A percentile compares a stretch with the other conserved stretches of the same genome.
phyloP scores from a whole-genome alignment of 2,329 filamentous ascomycete genomes.

The Colletotrichum sp. region DNA sequence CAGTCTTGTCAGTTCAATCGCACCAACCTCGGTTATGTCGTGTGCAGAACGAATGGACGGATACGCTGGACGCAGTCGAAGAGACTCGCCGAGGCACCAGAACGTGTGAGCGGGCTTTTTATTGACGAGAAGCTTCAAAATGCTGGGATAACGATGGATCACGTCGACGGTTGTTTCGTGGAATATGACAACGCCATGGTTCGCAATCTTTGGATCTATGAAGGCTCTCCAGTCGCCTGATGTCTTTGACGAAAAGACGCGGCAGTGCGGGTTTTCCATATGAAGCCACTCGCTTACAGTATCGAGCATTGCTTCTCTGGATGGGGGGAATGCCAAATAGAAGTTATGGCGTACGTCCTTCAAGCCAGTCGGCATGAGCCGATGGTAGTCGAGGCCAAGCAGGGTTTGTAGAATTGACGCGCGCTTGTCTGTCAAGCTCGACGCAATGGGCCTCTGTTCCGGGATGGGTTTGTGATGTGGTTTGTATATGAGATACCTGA shows the following conservation, averaged over 20 bases:
- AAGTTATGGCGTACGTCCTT: constrained; percentile 37
- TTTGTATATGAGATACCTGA: constrained; percentile 45
- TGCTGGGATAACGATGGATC: constrained; percentile 43
- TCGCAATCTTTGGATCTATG: constrained; percentile 23
- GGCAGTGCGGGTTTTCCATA: constrained; percentile 41
- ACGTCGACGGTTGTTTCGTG: constrained; percentile 46
- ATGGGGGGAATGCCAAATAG: constrained; percentile 55
- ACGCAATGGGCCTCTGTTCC: neutral
- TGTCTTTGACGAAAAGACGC: constrained; percentile 44
- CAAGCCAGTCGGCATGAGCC: constrained; percentile 26
- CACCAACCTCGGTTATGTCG: neutral
- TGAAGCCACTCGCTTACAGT: constrained; percentile 52
- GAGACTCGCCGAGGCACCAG: constrained; percentile 46
- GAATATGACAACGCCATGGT: constrained; percentile 43
- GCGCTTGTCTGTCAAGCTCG: neutral
- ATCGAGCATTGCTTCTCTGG: constrained; percentile 35
- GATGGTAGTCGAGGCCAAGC: constrained; percentile 36
- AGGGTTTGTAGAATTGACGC: constrained; percentile 29
- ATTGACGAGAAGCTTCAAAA: constrained; percentile 37
- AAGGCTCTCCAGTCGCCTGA: constrained; percentile 56
- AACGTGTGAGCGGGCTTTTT: constrained; percentile 34
- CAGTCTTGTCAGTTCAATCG: constrained; percentile 23
- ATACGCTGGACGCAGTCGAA: constrained; percentile 23
- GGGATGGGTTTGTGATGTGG: constrained; percentile 22
- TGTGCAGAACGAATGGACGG: constrained; percentile 9